Evolutionary conservation across 495 filamentous ascomycete genomes (phyloP), one percentile per base, ranked within the genome.

Genomic region (Aspergillus sclerotiicarbonarius): DNA sequence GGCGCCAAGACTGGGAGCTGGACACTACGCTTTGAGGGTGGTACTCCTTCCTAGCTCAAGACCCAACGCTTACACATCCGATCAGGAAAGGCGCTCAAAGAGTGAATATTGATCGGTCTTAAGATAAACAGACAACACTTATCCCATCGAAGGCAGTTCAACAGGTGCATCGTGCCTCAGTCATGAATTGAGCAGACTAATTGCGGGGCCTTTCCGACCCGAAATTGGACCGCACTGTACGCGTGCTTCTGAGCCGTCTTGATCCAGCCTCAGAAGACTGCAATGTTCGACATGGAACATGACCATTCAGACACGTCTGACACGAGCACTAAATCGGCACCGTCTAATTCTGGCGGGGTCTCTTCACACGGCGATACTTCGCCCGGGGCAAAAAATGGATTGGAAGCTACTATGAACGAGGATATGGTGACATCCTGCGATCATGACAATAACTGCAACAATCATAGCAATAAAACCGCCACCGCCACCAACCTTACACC

Each of bases 231-330:
- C 19, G 54, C 49, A 25, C 32, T 44, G 37, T 54, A 39, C 43
- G 61, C 58, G 60, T 46, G 31, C 56, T 39, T 39, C 45, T 62
- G 47, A 59, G 46, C 48, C 45, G 12, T 39, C 54, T 32, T 52
- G 16, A 19, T 35, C 33, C 49, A 51, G 51, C 51, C 21, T 32
- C 30, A 29, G 51, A 30, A 55, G 37, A 45, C 31, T 51, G 56
- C 37, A 20, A 21, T 56, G 43, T 51, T 57, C 61, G 67, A 63
- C 20, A 76, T 76, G 74, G 68, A 68, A 56, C 62, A 72, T 75
- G 68, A 57, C 54, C 43, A 46, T 56, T 61, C 62, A 43, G 57
- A 65, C 51, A 61, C 59, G 45, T 68, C 63, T 21, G 61, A 62
- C 51, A 62, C 62, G 51, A 70, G 53, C 59, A 50, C 51, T 52